Conservation (phyloP, 768 basidiomycete genomes). For the Thelephora aurantiotincta region DNA sequence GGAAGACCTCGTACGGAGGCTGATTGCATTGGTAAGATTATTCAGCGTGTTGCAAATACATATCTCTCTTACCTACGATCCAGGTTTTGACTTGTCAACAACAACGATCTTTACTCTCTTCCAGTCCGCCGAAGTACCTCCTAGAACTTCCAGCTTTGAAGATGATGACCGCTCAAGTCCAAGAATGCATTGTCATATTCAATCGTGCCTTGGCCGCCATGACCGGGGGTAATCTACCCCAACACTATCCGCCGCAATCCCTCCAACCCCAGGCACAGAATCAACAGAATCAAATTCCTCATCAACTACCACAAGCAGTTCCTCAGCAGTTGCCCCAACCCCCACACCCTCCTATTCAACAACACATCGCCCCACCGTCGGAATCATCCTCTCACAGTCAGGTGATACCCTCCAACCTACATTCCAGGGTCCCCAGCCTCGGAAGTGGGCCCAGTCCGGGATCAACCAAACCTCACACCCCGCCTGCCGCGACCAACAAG, state of each 20-base stretch:
- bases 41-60: conserved; percentile 5
- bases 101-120: conserved; percentile 22
- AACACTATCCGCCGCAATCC: neutral
- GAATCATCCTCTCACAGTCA: no score
- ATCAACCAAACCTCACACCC: conserved; percentile 3
- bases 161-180: conserved; percentile 28
- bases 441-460: neutral
- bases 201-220: neutral
- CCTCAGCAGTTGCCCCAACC: neutral
- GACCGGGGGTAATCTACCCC: neutral
- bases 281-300: neutral
- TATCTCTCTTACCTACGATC: conserved; percentile 1
- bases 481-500: conserved; percentile 9
- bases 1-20: conserved; percentile 32
- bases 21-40: conserved; percentile 38
- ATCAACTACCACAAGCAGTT: neutral
- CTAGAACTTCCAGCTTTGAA: conserved; percentile 25
- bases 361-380: neutral
- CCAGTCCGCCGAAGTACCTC: conserved; percentile 18
- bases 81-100: conserved; percentile 16
- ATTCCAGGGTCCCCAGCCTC: no score
- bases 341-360: conserved; percentile 1
- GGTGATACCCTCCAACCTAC: no score
- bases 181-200: conserved; percentile 1
- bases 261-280: neutral